Evolutionary conservation across 176 grass and related monocot species (phyloP).

Genomic region (Olyra latifolia): DNA sequence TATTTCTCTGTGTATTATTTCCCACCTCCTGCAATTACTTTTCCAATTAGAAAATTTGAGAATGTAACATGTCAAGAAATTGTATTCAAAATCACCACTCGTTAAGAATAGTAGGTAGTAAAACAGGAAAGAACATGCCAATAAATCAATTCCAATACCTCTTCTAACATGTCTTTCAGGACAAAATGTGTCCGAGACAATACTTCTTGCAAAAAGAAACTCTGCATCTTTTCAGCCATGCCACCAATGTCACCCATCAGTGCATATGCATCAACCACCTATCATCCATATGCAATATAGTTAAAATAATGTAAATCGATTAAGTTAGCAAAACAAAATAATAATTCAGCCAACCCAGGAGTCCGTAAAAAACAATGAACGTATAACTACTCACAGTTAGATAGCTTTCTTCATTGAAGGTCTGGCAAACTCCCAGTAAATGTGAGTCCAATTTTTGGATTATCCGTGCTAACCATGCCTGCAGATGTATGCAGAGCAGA

Average conservation of each 20-base stretch:
- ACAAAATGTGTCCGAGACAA: constrained; percentile 89
- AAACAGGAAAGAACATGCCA: constrained; percentile 17
- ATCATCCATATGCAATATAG: constrained; percentile 15
- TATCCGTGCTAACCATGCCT: constrained; percentile 89
- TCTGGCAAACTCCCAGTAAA: constrained; percentile 85
- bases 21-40: constrained; percentile 81
- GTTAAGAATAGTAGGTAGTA: not conserved
- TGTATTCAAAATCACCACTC: not conserved
- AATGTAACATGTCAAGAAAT: constrained; percentile 29
- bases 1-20: constrained; percentile 80
- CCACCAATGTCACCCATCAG: constrained; percentile 92
- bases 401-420: constrained; percentile 87
- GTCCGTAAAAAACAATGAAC: constrained; percentile 14
- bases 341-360: not conserved
- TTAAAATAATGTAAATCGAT: constrained; percentile 29
- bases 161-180: constrained; percentile 83
- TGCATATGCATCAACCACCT: constrained; percentile 96
- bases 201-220: constrained; percentile 99
- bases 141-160: constrained; percentile 62
- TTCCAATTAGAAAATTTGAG: constrained; percentile 38
- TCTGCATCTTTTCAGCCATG: constrained; percentile 99
- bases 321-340: constrained; percentile 15
- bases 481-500: constrained; percentile 34
- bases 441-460: constrained; percentile 88
- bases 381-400: constrained; percentile 74